Evolutionary conservation across 2,329 filamentous ascomycete genomes (phyloP).

Genomic region (Cytospora leucostoma): DNA sequence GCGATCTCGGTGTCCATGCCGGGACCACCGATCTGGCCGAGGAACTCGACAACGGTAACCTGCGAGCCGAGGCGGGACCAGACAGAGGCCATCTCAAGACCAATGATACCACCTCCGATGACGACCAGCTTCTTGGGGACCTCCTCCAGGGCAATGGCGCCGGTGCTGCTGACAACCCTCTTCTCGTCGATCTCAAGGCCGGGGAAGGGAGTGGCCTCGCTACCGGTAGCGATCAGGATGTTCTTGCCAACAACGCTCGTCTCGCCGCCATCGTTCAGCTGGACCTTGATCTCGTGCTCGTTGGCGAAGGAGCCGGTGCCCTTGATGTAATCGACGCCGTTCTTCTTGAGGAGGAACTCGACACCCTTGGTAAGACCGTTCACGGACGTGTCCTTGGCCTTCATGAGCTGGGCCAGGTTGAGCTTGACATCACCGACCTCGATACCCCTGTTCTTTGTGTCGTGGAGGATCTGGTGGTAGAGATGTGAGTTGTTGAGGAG

Average conservation of each 20-base stretch:
- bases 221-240: constrained; percentile 95
- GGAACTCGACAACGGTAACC: constrained; percentile 96
- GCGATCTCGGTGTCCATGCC: constrained; percentile 96
- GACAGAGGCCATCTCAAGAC: constrained; percentile 96
- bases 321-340: constrained; percentile 97
- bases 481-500: constrained; percentile 99
- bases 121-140: constrained; percentile 96
- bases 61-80: constrained; percentile 93
- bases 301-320: constrained; percentile 84
- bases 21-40: constrained; percentile 93
- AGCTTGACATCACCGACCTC: constrained; percentile 97
- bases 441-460: constrained; percentile 95
- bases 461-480: constrained; percentile 95
- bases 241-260: constrained; percentile 88
- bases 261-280: constrained; percentile 89
- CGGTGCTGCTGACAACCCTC: constrained; percentile 94
- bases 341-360: constrained; percentile 99
- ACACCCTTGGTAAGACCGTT: constrained; percentile 90
- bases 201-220: constrained; percentile 93
- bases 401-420: constrained; percentile 95
- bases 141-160: constrained; percentile 84
- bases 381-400: constrained; percentile 95
- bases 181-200: constrained; percentile 96
- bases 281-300: constrained; percentile 89
- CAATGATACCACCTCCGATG: constrained; percentile 98